Percentiles rank a stretch among this genome's conserved stretches.
These are phyloP conservation scores for Turnera subulata DNA, from an alignment of 345 rosid genomes.

Conservation along the genomic window DNA sequence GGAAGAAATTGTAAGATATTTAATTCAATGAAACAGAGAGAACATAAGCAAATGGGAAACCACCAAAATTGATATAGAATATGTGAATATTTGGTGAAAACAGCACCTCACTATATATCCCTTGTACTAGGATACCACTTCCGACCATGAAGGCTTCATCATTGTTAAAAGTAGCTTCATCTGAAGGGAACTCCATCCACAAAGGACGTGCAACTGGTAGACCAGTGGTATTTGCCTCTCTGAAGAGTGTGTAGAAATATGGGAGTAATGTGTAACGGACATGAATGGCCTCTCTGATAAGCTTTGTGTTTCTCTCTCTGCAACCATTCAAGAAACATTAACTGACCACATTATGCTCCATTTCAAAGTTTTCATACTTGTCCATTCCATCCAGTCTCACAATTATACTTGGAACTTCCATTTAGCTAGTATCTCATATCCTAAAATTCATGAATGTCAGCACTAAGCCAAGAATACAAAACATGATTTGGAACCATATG, in stretches of 20 bases:
- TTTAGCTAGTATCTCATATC: too few species aligned
- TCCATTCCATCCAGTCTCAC: too few species aligned
- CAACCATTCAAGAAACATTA: constrained; percentile 20
- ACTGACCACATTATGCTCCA: too few species aligned
- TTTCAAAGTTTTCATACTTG: too few species aligned
- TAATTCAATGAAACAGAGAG: constrained; percentile 1
- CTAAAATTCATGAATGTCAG: too few species aligned
- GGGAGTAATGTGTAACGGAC: constrained; percentile 85
- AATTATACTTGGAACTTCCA: too few species aligned
- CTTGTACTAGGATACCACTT: constrained; percentile 83
- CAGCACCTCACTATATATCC: constrained; percentile 78
- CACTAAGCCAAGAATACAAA: too few species aligned
- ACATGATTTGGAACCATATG: too few species aligned
- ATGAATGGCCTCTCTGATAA: constrained; percentile 86
- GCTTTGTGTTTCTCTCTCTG: constrained; percentile 80
- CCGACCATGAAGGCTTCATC: constrained; percentile 99
- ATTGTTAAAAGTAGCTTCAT: constrained; percentile 71
- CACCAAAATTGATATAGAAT: constrained; percentile 4
- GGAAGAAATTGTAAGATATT: constrained; percentile 5
- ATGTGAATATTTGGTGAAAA: background rate
- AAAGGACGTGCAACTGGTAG: constrained; percentile 81
- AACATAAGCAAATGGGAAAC: constrained; percentile 4
- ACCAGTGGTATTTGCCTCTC: constrained; percentile 92
- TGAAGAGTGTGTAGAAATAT: constrained; percentile 84
- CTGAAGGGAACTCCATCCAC: constrained; percentile 99